Evolutionary conservation across 441 rosid genomes (phyloP).

Genomic region (Pelargonium australe): DNA sequence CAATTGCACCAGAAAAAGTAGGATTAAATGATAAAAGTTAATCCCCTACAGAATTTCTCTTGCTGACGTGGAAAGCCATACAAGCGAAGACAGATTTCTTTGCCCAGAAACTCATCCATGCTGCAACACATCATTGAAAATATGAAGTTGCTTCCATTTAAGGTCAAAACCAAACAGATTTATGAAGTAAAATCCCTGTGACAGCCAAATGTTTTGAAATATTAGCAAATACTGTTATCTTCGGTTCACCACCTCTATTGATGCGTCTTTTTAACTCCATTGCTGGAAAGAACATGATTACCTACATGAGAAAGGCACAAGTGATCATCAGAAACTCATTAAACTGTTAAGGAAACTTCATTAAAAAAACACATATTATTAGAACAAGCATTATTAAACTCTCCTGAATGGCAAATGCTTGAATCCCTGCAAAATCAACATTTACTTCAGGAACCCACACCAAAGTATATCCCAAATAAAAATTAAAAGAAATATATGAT

Average conservation of each 20-base stretch:
- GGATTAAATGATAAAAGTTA: too few relatives aligned
- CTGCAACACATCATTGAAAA: too few relatives aligned
- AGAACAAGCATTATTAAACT: conserved; percentile 27
- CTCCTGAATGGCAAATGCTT: conserved; percentile 44
- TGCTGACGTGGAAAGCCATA: too few relatives aligned
- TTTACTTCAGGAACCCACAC: conserved; percentile 31
- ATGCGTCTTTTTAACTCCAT: conserved; percentile 3
- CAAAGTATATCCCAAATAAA: conserved; percentile 27
- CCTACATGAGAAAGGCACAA: conserved; percentile 24
- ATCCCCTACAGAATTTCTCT: too few relatives aligned
- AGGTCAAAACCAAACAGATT: too few relatives aligned
- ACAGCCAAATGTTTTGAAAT: background rate
- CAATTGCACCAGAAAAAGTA: background rate
- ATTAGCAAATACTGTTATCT: background rate
- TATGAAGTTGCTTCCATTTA: too few relatives aligned
- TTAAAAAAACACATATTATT: too few relatives aligned
- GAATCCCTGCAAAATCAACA: conserved; percentile 71
- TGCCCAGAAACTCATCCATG: too few relatives aligned
- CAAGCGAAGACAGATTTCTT: too few relatives aligned
- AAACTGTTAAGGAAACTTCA: too few relatives aligned
- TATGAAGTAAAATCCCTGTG: background rate
- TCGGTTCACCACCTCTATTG: background rate
- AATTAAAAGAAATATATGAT: conserved; percentile 13
- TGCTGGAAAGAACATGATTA: conserved; percentile 8
- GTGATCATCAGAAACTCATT: conserved; percentile 11